Conservation (phyloP, 2,329 filamentous ascomycete genomes). For the Rhytidhysteron rufulum region DNA sequence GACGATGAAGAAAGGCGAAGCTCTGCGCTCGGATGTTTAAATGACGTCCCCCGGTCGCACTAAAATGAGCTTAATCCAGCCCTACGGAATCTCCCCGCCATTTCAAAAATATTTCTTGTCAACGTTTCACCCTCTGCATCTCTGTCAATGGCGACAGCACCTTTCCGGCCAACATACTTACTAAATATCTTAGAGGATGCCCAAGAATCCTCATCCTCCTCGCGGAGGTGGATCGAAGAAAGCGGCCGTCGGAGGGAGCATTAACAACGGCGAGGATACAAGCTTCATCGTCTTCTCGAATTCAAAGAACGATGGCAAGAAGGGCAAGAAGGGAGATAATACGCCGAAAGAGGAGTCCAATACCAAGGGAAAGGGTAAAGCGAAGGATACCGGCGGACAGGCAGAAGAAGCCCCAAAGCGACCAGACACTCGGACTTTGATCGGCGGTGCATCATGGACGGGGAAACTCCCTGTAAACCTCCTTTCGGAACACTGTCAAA, state of each 20-base stretch:
- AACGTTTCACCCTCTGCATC: not conserved
- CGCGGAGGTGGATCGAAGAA: constrained; percentile 40
- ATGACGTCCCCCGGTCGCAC: constrained; percentile 2
- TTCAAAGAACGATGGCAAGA: constrained; percentile 38
- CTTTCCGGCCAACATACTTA: constrained; percentile 1
- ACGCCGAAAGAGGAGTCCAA: constrained; percentile 9
- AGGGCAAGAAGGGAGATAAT: constrained; percentile 30
- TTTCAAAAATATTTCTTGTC: too few relatives aligned
- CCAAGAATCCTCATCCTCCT: constrained; percentile 48
- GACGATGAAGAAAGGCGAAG: too few relatives aligned
- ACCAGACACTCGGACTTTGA: constrained; percentile 67
- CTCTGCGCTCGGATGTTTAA: not conserved
- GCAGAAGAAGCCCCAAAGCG: constrained; percentile 50
- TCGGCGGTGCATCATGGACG: constrained; percentile 94
- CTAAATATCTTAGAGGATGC: constrained; percentile 31
- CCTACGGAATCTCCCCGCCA: constrained; percentile 2
- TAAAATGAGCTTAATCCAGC: constrained; percentile 5
- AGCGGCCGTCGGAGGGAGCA: constrained; percentile 19
- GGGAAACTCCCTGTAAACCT: constrained; percentile 94
- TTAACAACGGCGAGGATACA: constrained; percentile 44
- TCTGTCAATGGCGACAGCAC: not conserved
- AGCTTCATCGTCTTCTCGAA: constrained; percentile 49
- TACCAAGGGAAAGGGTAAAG: constrained; percentile 33
- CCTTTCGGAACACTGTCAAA: constrained; percentile 90
- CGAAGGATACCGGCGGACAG: constrained; percentile 20